Base-by-base conservation (phyloP, 139 green algal species). In the Diplosphaera chodatii region DNA sequence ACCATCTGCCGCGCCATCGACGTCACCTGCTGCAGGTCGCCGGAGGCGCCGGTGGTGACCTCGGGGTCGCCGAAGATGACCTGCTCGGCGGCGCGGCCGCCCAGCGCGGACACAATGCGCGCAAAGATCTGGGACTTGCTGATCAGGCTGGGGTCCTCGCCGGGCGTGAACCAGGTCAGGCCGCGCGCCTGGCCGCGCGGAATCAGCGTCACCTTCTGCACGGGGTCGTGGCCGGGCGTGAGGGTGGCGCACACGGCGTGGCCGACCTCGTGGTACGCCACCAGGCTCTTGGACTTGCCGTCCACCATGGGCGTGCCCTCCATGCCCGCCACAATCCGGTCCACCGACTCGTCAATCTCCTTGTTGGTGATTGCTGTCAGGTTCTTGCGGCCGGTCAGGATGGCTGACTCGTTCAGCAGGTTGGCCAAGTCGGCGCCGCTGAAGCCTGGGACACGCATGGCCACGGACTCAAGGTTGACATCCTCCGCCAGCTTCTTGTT, bases 171-270 rank as follows among this genome's bases (percentile, higher is more conserved):
- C 95, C 95, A 99, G 25, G 95, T 99, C 15, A 99, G 87, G 27
- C 95, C 95, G 30, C 87, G 83, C 0, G 95, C 95, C 87, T 99
- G 95, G 30, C 95, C 95, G 70, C 95, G 86, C 4, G 95, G 95
- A 66, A 99, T 92, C 5, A 99, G 85, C 5, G 95, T 99, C 1
- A 99, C 94, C 89, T 99, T 99, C 88, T 99, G 95, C 68, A 99
- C 95, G 15, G 93, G 77, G 82, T 99, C 95, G 77, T 99, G 95
- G 64, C 95, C 95, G 27, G 91, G 80, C 4, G 88, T 97, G 32
- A 99, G 80, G 28, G 93, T 98, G 48, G 86, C 95, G 80, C 95
- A 99, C 48, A 99, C 87, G 64, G 95, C 95, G 69, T 99, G 95
- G 67, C 95, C 95, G 22, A 99, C 92, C 82, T 98, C 92, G 77